A percentile compares a stretch with the other conserved stretches of the same genome.
Conservation (phyloP, 179 eudicot genomes). For the Spergularia azorica region DNA sequence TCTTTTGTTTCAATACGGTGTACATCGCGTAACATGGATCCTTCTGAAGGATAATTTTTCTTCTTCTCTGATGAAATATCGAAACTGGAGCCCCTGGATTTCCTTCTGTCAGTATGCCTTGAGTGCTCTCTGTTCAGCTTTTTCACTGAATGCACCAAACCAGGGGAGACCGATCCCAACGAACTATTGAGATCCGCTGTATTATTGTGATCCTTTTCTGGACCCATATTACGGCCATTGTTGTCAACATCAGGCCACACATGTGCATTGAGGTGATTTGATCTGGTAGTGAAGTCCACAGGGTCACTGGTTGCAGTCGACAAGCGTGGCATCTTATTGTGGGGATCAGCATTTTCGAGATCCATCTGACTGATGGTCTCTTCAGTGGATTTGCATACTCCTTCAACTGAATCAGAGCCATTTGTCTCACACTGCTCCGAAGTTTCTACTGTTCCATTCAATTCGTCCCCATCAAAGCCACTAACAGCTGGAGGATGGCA, state of each 20-base stretch:
- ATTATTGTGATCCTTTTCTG: conserved; percentile 19
- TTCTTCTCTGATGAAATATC: conserved; percentile 12
- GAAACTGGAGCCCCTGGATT: conserved; percentile 23
- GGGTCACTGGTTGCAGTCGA: conserved; percentile 29
- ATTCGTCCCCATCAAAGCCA: conserved; percentile 29
- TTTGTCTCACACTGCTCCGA: conserved; percentile 29
- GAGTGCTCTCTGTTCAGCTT: conserved; percentile 19
- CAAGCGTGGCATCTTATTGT: conserved; percentile 27
- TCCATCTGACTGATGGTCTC: not conserved
- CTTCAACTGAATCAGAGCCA: conserved; percentile 23
- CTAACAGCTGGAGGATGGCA: conserved; percentile 47
- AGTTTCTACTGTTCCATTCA: conserved; percentile 28
- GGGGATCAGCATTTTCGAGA: conserved; percentile 17
- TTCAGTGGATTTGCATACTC: conserved; percentile 7
- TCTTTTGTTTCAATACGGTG: conserved; percentile 23
- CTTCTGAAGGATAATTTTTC: conserved; percentile 15
- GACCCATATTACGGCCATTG: conserved; percentile 15
- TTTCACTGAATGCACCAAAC: conserved; percentile 22
- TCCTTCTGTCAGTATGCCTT: conserved; percentile 25
- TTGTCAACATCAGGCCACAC: conserved; percentile 15
- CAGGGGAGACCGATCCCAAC: conserved; percentile 3
- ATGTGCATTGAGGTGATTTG: conserved; percentile 12
- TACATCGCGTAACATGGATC: conserved; percentile 13
- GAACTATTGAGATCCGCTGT: conserved; percentile 9
- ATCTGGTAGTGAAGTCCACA: conserved; percentile 12